These are phyloP conservation scores for Fusarium sp. DNA, from an alignment of 2,329 filamentous ascomycete species.

Conservation along the genomic window DNA sequence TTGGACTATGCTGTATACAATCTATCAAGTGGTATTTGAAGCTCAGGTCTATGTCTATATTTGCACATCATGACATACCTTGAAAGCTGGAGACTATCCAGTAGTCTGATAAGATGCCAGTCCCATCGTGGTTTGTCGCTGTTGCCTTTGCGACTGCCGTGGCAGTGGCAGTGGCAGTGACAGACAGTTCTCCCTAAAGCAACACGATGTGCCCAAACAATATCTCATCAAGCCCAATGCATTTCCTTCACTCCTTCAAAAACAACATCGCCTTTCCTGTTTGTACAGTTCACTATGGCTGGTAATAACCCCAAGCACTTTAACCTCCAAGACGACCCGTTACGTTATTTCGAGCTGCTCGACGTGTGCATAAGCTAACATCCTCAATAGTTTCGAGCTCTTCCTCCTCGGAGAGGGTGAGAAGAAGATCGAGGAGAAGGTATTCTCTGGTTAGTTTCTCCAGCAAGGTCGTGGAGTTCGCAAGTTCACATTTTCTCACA, in stretches of 20 bases:
- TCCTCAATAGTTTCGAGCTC: conserved; percentile 80
- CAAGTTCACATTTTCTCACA: conserved; percentile 19
- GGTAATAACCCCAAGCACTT: conserved; percentile 54
- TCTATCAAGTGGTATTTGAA: neutral
- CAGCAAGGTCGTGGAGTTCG: neutral
- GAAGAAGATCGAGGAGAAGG: conserved; percentile 90
- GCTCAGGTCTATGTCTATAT: neutral
- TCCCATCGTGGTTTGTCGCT: neutral
- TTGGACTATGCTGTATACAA: neutral
- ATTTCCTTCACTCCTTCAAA: neutral
- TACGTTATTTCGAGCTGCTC: conserved; percentile 40
- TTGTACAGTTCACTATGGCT: conserved; percentile 44
- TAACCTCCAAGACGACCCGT: conserved; percentile 53
- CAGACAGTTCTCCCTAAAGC: neutral
- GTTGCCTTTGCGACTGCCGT: conserved; percentile 1
- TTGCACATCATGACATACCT: neutral
- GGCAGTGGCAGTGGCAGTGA: conserved; percentile 20
- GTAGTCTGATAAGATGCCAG: neutral
- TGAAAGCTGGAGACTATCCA: no score
- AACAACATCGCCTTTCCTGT: neutral
- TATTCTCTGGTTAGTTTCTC: conserved; percentile 82
- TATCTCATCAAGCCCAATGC: neutral
- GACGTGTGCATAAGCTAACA: conserved; percentile 36
- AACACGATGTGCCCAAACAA: neutral
- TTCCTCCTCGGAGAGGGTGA: conserved; percentile 89